These are phyloP conservation scores for Xerocomus amazonicus DNA, from an alignment of 1,284 basidiomycete genomes.

Conservation along the genomic window DNA sequence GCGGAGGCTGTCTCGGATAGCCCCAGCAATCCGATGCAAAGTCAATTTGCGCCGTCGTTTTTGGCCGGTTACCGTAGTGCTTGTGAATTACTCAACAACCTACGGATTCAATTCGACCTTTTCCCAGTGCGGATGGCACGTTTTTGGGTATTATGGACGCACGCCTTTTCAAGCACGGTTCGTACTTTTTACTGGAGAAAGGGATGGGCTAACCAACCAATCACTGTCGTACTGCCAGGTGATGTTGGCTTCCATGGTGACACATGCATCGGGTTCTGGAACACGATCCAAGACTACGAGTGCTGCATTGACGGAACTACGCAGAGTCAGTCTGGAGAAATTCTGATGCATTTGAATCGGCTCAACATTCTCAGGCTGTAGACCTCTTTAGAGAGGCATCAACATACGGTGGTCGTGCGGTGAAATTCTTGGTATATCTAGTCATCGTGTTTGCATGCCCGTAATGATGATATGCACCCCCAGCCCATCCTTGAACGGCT, in stretches of 20 bases:
- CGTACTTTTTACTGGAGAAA: slow-evolving; percentile 17
- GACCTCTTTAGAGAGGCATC: slow-evolving; percentile 61
- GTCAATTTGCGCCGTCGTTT: slow-evolving; percentile 62
- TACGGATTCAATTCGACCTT: slow-evolving; percentile 49
- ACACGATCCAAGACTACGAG: slow-evolving; percentile 60
- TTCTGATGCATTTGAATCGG: neutral
- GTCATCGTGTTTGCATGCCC: neutral
- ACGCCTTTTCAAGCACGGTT: slow-evolving; percentile 61
- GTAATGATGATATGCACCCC: neutral
- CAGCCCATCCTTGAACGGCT: slow-evolving; percentile 62
- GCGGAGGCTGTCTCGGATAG: slow-evolving; percentile 58
- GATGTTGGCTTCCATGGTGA: slow-evolving; percentile 67
- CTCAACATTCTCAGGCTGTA: slow-evolving; percentile 37
- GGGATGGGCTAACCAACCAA: neutral
- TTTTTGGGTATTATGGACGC: slow-evolving; percentile 68
- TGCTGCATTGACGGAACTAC: slow-evolving; percentile 61
- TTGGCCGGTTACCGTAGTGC: slow-evolving; percentile 62
- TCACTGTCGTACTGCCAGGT: slow-evolving; percentile 39
- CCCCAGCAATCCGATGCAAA: slow-evolving; percentile 57
- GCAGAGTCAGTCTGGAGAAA: slow-evolving; percentile 26
- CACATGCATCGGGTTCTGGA: slow-evolving; percentile 43
- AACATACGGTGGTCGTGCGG: slow-evolving; percentile 56
- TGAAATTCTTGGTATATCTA: slow-evolving; percentile 58
- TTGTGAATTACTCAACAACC: slow-evolving; percentile 48
- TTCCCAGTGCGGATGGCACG: slow-evolving; percentile 59